Base-by-base conservation (phyloP, 2,329 filamentous ascomycete species). In the Penicillium vulpinum region DNA sequence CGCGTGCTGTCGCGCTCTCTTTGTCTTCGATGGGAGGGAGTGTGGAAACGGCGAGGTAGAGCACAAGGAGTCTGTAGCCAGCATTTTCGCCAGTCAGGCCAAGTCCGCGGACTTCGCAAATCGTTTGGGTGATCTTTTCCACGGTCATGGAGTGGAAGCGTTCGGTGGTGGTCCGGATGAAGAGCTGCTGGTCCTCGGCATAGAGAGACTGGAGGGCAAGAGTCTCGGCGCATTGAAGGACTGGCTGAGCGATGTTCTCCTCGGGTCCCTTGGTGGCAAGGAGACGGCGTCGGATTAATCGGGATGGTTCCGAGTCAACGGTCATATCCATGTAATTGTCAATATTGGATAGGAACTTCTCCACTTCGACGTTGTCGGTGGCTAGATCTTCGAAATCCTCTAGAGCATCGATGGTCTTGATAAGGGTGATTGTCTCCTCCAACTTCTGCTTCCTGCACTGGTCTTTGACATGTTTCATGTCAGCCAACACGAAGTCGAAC, bases 321-420 rank as follows among this genome's bases (percentile, higher is more conserved):
- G 69, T 70, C 55, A 67, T 70, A 48, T 73, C 69, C 48, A 72
- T 67, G 48, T 73, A 68, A 51, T 62, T 67, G 51, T 74, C 72
- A 35, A 76, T 70, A 60, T 75, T 74, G 38, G 63, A 64, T 31
- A 76, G 43, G 53, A 69, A 70, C 38, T 73, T 73, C 15, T 70
- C 70, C 11, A 72, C 70, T 28, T 76, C 72, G 16, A 65, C 63
- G 54, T 72, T 70, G 35, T 69, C 67, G 21, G 62, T 63, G 6
- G 68, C 66, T 18, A 77, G 58, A 49, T 76, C 74, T 57, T 74
- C 72, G 56, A 77, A 75, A 36, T 75, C 70, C 52, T 76, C 75
- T 39, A 76, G 59, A 13, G 71, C 68, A 65, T 73, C 72, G 24
- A 77, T 65, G 11, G 69, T 70, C 50, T 74, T 74, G 28, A 71